Evolutionary conservation across 257 asterid genomes (phyloP), one percentile per base, ranked within the genome.

Genomic region (Craterostigma plantagineum): DNA sequence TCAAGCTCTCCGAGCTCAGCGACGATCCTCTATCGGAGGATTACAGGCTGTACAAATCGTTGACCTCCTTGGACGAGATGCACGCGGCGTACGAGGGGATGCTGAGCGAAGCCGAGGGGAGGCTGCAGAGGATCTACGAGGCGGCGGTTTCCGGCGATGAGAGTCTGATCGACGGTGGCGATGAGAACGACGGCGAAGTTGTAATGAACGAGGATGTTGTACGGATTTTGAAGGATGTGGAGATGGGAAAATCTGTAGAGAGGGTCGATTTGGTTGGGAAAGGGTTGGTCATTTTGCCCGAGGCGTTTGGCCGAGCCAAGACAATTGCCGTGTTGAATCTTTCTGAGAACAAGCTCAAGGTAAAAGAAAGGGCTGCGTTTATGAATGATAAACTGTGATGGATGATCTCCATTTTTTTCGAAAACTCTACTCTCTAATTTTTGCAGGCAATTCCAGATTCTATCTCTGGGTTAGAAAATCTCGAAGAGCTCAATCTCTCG

Each of bases 121-220:
- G 76, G 59, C 40, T 87, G 79, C 75, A 72, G 86, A 82, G 39
- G 79, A 70, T 87, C 17, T 87, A 87, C 41, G 92, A 72, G 69
- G 77, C 83, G 34, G 92, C 91, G 33, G 74, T 75, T 35, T 66
- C 67, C 9, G 98, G 98, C 13, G 68, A 59, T 9, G 56, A 43
- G 33, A 42, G 30, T 6, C 6, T 45, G 52, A 50, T 48, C 41
- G 27, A 34, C 14, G 52, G 36, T 27, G 52, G 16, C 4, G 27
- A 41, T 33, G 60, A 37, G 47, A 36, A 18, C n/a, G 61, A 36
- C 46, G 74, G 16, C 57, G 61, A 57, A 48, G 92, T 51, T 54
- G 79, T 64, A 18, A 39, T 68, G 55, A 56, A 74, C 57, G 95
- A 70, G 56, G 91, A 70, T 55, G 81, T 83, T 59, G 78, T 67